These are phyloP conservation scores for Piper betle DNA, from an alignment of 164 flowering plant genomes.

Conservation along the genomic window DNA sequence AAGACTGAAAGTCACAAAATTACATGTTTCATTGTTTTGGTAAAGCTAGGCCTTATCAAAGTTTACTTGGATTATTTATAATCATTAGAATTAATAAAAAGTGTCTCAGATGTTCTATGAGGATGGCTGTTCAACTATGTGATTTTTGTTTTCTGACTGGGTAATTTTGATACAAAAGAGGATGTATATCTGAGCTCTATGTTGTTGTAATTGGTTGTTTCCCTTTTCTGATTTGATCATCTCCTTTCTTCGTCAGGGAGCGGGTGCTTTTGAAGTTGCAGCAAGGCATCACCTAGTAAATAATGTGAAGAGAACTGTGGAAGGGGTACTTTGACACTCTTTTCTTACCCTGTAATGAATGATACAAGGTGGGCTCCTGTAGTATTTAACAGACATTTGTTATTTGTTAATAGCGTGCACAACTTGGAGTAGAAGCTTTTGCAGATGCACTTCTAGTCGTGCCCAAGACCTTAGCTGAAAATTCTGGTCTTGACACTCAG, in stretches of 20 bases:
- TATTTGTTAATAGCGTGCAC: constrained; percentile 63
- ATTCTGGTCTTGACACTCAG: constrained; percentile 96
- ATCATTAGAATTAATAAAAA: too few relatives aligned
- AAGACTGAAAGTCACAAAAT: too few relatives aligned
- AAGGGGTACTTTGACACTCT: constrained; percentile 55
- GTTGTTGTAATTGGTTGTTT: background rate
- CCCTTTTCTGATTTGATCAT: background rate
- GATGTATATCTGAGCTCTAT: too few relatives aligned
- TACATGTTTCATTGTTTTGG: too few relatives aligned
- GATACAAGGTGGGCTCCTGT: background rate
- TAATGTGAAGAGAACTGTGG: constrained; percentile 87
- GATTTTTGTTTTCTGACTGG: too few relatives aligned
- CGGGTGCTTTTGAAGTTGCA: constrained; percentile 98
- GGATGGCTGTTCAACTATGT: too few relatives aligned
- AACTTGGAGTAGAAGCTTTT: constrained; percentile 96
- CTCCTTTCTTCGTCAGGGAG: constrained; percentile 47
- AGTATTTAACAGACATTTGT: too few relatives aligned
- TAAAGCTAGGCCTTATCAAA: too few relatives aligned
- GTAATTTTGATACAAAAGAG: too few relatives aligned
- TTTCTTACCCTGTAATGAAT: background rate
- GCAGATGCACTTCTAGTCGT: constrained; percentile 96
- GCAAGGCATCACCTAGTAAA: constrained; percentile 79
- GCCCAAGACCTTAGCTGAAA: constrained; percentile 95
- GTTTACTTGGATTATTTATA: too few relatives aligned
- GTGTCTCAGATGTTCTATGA: too few relatives aligned